phyloP scores from a whole-genome alignment of 805 yeast genomes.

The Lipomyces yamanashiensis region DNA sequence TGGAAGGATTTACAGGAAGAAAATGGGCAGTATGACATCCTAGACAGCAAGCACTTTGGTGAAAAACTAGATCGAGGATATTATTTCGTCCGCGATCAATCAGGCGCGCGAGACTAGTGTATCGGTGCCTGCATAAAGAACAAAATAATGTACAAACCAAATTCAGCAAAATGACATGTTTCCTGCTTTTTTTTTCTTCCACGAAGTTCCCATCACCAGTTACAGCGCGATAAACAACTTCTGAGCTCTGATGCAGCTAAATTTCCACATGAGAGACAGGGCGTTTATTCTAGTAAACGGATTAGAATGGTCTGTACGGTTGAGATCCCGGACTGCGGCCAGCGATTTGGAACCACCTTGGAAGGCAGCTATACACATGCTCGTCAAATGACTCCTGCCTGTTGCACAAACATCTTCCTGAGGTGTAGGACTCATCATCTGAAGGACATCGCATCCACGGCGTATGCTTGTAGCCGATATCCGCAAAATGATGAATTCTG shows the following conservation, averaged over 20 bases:
- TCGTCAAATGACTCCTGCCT: slow-evolving; percentile 38
- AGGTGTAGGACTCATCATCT: slow-evolving; percentile 34
- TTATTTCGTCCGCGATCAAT: slow-evolving; percentile 20
- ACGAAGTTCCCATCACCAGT: too few species aligned
- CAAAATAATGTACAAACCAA: background rate
- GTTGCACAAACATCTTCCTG: slow-evolving; percentile 37
- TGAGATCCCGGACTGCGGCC: slow-evolving; percentile 38
- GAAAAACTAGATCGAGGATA: slow-evolving; percentile 26
- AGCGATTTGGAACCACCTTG: slow-evolving; percentile 37
- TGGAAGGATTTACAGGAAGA: slow-evolving; percentile 32
- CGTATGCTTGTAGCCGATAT: slow-evolving; percentile 61
- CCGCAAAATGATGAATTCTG: slow-evolving; percentile 62
- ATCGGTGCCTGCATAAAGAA: background rate
- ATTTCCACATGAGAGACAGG: background rate
- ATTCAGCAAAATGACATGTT: background rate
- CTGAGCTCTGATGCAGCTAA: too few species aligned
- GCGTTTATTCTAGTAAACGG: background rate
- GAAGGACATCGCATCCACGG: slow-evolving; percentile 51
- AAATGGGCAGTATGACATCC: slow-evolving; percentile 21
- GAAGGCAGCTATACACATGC: slow-evolving; percentile 38
- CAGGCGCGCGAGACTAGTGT: slow-evolving; percentile 8
- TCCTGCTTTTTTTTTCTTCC: background rate
- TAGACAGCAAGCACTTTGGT: slow-evolving; percentile 13
- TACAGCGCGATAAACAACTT: too few species aligned
- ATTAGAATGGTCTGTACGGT: slow-evolving; percentile 19